phyloP scores from a whole-genome alignment of 140 eudicot species.

The Anethum foeniculum region DNA sequence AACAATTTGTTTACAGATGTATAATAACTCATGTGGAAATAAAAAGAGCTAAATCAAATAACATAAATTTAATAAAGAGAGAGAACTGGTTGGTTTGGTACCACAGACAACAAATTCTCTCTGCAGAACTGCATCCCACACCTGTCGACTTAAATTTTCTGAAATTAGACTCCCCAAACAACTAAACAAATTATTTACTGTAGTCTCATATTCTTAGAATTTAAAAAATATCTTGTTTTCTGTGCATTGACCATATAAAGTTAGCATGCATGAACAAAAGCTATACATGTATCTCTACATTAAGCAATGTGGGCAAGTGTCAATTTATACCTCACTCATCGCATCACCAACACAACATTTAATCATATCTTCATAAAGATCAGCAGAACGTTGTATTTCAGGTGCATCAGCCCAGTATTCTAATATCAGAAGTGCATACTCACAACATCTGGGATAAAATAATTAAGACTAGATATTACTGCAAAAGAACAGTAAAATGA shows the following conservation, averaged over 20 bases:
- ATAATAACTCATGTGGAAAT: neutral
- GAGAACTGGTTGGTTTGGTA: neutral
- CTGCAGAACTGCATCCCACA: neutral
- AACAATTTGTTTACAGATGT: neutral
- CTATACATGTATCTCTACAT: neutral
- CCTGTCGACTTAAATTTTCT: neutral
- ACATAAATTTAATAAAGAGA: too few species aligned
- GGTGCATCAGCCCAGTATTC: slow-evolving; percentile 99
- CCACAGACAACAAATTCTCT: neutral
- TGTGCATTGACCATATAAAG: neutral
- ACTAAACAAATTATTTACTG: neutral
- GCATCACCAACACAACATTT: slow-evolving; percentile 93
- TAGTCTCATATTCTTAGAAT: neutral
- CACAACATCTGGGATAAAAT: slow-evolving; percentile 65
- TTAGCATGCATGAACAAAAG: neutral
- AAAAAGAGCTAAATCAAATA: neutral
- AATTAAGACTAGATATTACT: slow-evolving; percentile 5
- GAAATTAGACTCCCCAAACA: neutral
- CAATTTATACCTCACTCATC: slow-evolving; percentile 71
- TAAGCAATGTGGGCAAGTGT: neutral
- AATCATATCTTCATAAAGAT: slow-evolving; percentile 83
- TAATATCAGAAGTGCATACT: slow-evolving; percentile 79
- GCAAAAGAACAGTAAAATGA: neutral
- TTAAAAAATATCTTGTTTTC: neutral
- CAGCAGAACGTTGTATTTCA: slow-evolving; percentile 95